Evolutionary conservation across 2,329 filamentous ascomycete genomes (phyloP).

Genomic region (Penicillium sp.): DNA sequence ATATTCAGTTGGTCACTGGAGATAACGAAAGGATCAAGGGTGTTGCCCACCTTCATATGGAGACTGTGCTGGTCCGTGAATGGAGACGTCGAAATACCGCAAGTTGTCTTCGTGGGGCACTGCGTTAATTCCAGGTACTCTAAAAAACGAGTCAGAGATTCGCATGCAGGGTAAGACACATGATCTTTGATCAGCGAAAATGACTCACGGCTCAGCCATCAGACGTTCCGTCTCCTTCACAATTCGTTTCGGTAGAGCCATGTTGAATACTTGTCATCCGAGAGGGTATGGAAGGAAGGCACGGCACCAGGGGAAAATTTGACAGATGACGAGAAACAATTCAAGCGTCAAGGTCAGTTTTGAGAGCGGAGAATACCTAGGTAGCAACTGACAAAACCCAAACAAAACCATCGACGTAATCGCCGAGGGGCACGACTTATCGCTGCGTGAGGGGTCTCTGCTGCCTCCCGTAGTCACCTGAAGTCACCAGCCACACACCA

Average conservation of each 20-base stretch:
- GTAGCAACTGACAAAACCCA: no score
- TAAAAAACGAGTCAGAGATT: conserved; percentile 36
- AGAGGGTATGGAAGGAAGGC: background rate
- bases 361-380: no score
- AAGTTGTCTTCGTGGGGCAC: conserved; percentile 95
- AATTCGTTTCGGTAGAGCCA: conserved; percentile 89
- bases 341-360: no score
- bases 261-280: conserved; percentile 25
- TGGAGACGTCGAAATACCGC: conserved; percentile 95
- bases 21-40: background rate
- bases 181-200: background rate
- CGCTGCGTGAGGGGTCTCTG: conserved; percentile 14
- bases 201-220: conserved; percentile 84
- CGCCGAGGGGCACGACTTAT: conserved; percentile 22
- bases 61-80: conserved; percentile 84
- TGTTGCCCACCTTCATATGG: conserved; percentile 74
- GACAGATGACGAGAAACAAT: background rate
- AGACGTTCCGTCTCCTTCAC: conserved; percentile 97
- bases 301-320: background rate
- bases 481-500: conserved; percentile 8
- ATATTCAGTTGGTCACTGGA: conserved; percentile 5
- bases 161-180: background rate
- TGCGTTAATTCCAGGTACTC: conserved; percentile 92
- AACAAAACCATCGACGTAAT: no score
- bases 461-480: conserved; percentile 19